Base-by-base conservation (phyloP, 768 basidiomycete species). In the Phallus indusiatus region DNA sequence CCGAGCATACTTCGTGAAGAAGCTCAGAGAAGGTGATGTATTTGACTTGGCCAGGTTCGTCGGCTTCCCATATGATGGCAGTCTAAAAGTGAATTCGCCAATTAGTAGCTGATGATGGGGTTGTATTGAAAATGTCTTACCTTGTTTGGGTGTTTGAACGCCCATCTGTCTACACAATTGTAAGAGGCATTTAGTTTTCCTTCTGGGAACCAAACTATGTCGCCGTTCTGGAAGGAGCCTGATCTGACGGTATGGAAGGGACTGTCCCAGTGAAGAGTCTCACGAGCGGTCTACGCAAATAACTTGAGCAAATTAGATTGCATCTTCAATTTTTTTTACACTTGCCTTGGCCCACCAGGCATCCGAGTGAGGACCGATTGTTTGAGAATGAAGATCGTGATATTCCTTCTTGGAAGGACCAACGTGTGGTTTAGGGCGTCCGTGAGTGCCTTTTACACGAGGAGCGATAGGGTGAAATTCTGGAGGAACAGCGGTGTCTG, bases 81-180 rank as follows among this genome's bases (percentile, higher is more conserved):
- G 86, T 84, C 89, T 93, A 64, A 11, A 22, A 5, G 20, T 1
- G 35, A 21, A 36, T 24, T 4, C 16, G 33, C 46, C n/a, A 28
- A 17, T 35, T 47, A 47, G 47, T 10, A 34, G 17, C 24, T 47
- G n/a, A 54, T n/a, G 22, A 54, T 5, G 2, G 42, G 14, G 42
- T n/a, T 4, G 14, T 42, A 11, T 42, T 28, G 28, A 7, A 28
- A 7, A 3, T 9, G 5, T 54, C 67, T 51, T 59, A 84, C 88
- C 75, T 83, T 86, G 70, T 96, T 75, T 0, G 95, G 96, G 67
- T 94, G 75, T 68, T 84, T 82, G 76, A 87, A 94, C 16, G 91
- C 95, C 86, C 92, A 94, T 59, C 95, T 83, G 71, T 99, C 96
- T 53, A 99, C 91, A 67, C 93, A 95, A 73, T 99, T 99, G 79